Conservation (phyloP, 2,329 filamentous ascomycete genomes). For the Parastagonospora avenae region DNA sequence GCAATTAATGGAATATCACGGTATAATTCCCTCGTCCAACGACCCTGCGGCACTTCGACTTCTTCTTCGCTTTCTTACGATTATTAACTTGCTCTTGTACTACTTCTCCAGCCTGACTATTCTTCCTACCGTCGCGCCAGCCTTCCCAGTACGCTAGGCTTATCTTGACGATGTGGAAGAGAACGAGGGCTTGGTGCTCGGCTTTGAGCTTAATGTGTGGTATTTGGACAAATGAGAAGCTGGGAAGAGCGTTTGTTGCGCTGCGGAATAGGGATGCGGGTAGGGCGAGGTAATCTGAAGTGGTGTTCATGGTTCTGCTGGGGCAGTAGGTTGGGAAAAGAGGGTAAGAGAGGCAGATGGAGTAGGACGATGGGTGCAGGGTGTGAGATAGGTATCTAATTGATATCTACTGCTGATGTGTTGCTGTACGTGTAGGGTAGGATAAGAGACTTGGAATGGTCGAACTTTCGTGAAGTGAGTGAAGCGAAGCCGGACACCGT, state of each 20-base stretch:
- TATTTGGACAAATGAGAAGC: conserved; percentile 14
- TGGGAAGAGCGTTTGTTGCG: not conserved
- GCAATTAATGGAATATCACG: not conserved
- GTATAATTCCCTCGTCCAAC: conserved; percentile 6
- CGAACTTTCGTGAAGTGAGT: no score
- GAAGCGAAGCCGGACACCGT: no score
- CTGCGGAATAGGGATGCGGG: not conserved
- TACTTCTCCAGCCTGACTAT: not conserved
- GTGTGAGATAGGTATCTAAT: no score
- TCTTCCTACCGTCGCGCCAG: conserved; percentile 6
- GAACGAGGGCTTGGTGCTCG: conserved; percentile 15
- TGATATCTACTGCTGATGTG: no score
- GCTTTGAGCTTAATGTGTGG: conserved; percentile 24
- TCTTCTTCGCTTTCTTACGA: not conserved
- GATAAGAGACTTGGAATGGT: no score
- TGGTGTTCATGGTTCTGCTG: not conserved
- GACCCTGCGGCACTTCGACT: not conserved
- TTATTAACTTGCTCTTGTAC: not conserved
- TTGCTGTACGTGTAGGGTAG: no score
- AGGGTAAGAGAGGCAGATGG: no score
- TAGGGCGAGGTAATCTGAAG: not conserved
- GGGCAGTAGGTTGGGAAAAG: no score
- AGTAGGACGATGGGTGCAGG: no score
- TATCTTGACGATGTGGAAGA: conserved; percentile 10
- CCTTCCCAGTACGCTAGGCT: conserved; percentile 4